phyloP scores from a whole-genome alignment of 805 yeast genomes.

The Saccharomycopsis microspora region DNA sequence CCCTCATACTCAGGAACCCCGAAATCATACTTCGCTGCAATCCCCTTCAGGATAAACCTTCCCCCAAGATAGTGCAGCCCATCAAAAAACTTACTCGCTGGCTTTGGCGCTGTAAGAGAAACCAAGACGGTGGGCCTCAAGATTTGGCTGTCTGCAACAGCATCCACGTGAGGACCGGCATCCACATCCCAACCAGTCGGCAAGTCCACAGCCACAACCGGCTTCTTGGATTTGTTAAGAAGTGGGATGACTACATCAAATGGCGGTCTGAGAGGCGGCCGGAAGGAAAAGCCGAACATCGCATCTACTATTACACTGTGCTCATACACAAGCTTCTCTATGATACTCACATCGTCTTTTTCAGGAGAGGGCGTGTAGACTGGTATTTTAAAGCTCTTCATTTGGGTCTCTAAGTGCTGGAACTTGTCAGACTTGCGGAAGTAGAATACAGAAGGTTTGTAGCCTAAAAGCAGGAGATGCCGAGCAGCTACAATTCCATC shows the following conservation, averaged over 20 bases:
- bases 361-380: conserved; percentile 21
- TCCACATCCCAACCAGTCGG: conserved; percentile 99
- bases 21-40: conserved; percentile 68
- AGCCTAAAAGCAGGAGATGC: conserved; percentile 74
- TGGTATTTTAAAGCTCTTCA: conserved; percentile 50
- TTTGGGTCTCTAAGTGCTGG: conserved; percentile 50
- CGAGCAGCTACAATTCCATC: conserved; percentile 96
- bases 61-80: conserved; percentile 78
- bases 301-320: conserved; percentile 61
- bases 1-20: conserved; percentile 50
- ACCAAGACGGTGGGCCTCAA: conserved; percentile 36
- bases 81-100: conserved; percentile 50
- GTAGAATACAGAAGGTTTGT: conserved; percentile 63
- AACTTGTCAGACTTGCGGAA: conserved; percentile 44
- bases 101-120: conserved; percentile 90
- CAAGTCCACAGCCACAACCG: conserved; percentile 74
- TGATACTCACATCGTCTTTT: conserved; percentile 3
- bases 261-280: conserved; percentile 78
- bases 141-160: conserved; percentile 16
- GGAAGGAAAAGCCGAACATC: conserved; percentile 86
- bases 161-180: conserved; percentile 44
- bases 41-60: conserved; percentile 54
- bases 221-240: conserved; percentile 28
- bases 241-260: conserved; percentile 39
- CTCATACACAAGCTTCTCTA: conserved; percentile 18